phyloP scores from a whole-genome alignment of 192 early-diverging fungal genomes.

The Backusella australiensis region DNA sequence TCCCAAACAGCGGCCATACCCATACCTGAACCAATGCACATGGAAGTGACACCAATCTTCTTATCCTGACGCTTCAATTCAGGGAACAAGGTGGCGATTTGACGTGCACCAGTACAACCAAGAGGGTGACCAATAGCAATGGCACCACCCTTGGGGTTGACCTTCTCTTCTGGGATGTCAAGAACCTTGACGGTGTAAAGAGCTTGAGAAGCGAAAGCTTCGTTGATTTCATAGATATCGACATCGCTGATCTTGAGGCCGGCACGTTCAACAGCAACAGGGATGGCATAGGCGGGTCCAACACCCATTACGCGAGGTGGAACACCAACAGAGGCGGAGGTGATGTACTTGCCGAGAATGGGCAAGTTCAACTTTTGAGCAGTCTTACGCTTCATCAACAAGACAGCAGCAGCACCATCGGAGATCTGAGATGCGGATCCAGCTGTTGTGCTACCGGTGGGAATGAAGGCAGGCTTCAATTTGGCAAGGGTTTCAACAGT shows the following conservation, averaged over 20 bases:
- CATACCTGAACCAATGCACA: slow-evolving; percentile 96
- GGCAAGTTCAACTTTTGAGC: slow-evolving; percentile 85
- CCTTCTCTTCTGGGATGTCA: slow-evolving; percentile 81
- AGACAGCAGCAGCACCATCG: slow-evolving; percentile 95
- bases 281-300: slow-evolving; percentile 95
- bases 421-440: slow-evolving; percentile 98
- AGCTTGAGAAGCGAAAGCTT: slow-evolving; percentile 98
- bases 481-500: slow-evolving; percentile 81
- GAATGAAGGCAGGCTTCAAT: slow-evolving; percentile 83
- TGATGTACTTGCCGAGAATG: slow-evolving; percentile 83
- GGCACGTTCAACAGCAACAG: slow-evolving; percentile 76
- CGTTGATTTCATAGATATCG: slow-evolving; percentile 93
- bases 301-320: slow-evolving; percentile 96
- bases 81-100: slow-evolving; percentile 90
- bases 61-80: slow-evolving; percentile 86
- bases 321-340: slow-evolving; percentile 80
- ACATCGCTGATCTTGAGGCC: slow-evolving; percentile 77
- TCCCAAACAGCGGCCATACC: slow-evolving; percentile 90
- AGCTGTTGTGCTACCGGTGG: slow-evolving; percentile 84
- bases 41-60: slow-evolving; percentile 81
- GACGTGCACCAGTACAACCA: slow-evolving; percentile 89
- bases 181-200: slow-evolving; percentile 89
- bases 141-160: slow-evolving; percentile 98
- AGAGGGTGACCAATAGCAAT: slow-evolving; percentile 96
- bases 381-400: slow-evolving; percentile 91